phyloP scores from a whole-genome alignment of 257 asterid genomes.

The Henckelia pumila region DNA sequence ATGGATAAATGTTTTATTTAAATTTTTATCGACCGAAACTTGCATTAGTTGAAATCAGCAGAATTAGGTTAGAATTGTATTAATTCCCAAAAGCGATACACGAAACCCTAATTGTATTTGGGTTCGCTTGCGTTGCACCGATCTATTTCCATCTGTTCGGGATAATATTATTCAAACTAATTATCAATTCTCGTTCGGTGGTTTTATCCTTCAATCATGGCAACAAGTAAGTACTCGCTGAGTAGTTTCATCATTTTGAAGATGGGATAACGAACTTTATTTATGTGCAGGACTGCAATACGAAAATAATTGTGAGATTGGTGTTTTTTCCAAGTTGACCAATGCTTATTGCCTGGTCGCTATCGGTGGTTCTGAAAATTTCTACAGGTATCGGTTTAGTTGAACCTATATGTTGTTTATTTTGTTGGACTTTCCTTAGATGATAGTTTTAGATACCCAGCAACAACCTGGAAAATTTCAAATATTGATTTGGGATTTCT shows the following conservation, averaged over 20 bases:
- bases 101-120: no score
- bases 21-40: no score
- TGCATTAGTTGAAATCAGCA: no score
- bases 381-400: constrained; percentile 55
- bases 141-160: not conserved
- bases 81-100: no score
- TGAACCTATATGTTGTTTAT: not conserved
- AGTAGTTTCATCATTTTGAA: not conserved
- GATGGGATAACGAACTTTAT: not conserved
- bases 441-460: not conserved
- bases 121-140: no score
- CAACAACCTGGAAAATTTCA: not conserved
- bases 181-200: not conserved
- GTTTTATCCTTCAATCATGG: constrained; percentile 18
- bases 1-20: no score
- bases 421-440: not conserved
- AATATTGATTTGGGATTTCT: not conserved
- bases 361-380: constrained; percentile 91
- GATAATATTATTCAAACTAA: not conserved
- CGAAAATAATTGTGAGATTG: constrained; percentile 84
- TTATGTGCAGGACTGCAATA: constrained; percentile 72
- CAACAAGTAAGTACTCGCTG: constrained; percentile 24
- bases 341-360: constrained; percentile 95
- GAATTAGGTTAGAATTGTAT: no score
- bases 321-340: constrained; percentile 90